Percentiles rank a stretch among this genome's conserved stretches.
Conservation (phyloP, 1,284 basidiomycete genomes). For the Cryptococcus sp. region DNA sequence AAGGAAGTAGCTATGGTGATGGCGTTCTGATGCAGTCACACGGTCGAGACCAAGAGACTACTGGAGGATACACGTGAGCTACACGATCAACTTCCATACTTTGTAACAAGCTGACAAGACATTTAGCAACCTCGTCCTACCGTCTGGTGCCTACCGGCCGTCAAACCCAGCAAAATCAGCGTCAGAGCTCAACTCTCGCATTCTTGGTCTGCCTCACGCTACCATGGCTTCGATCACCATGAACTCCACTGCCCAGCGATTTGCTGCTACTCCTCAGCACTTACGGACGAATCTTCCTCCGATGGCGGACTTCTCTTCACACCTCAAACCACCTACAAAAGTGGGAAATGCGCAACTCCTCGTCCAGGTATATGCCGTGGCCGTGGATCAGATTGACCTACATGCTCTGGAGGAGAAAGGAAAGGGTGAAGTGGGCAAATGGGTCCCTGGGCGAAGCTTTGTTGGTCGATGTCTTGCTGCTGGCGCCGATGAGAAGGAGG, state of each 20-base stretch:
- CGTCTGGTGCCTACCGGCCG: slow-evolving; percentile 60
- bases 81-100: not conserved
- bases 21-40: slow-evolving; percentile 44
- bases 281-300: slow-evolving; percentile 51
- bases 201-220: slow-evolving; percentile 72
- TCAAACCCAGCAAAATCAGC: slow-evolving; percentile 54
- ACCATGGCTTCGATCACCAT: slow-evolving; percentile 80
- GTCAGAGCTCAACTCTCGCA: slow-evolving; percentile 66
- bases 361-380: slow-evolving; percentile 82
- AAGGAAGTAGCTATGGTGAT: slow-evolving; percentile 39
- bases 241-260: slow-evolving; percentile 26
- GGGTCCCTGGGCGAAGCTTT: slow-evolving; percentile 75
- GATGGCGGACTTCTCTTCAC: slow-evolving; percentile 63
- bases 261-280: slow-evolving; percentile 54
- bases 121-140: slow-evolving; percentile 70
- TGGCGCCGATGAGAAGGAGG: slow-evolving; percentile 74
- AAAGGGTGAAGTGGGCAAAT: slow-evolving; percentile 47
- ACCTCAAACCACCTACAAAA: slow-evolving; percentile 71
- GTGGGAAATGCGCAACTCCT: slow-evolving; percentile 68
- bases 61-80: slow-evolving; percentile 45
- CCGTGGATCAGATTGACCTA: slow-evolving; percentile 71
- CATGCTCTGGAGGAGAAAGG: slow-evolving; percentile 61
- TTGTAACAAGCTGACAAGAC: slow-evolving; percentile 29
- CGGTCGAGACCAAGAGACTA: slow-evolving; percentile 29
- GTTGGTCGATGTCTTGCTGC: slow-evolving; percentile 75